phyloP scores from a whole-genome alignment of 257 asterid genomes.

The Paulownia fortunei region DNA sequence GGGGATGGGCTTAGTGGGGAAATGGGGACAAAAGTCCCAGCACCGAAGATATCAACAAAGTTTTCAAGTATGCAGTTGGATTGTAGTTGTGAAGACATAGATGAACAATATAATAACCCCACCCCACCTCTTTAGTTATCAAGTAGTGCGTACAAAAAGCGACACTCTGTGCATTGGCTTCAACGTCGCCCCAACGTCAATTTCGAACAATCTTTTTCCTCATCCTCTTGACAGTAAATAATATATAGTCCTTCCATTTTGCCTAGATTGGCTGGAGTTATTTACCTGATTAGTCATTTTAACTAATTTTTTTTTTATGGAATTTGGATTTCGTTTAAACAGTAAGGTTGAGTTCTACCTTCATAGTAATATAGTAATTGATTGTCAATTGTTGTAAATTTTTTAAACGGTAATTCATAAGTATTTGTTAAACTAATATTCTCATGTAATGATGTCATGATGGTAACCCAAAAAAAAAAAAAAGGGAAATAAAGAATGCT shows the following conservation, averaged over 20 bases:
- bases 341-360: no score
- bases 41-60: slow-evolving; percentile 44
- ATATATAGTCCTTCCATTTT: not conserved
- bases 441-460: no score
- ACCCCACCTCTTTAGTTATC: not conserved
- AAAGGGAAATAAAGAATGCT: no score
- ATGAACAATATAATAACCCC: slow-evolving; percentile 4
- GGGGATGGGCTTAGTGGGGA: slow-evolving; percentile 59
- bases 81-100: slow-evolving; percentile 36
- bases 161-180: slow-evolving; percentile 43
- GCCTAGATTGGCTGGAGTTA: slow-evolving; percentile 29
- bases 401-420: no score
- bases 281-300: slow-evolving; percentile 3
- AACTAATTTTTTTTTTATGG: no score
- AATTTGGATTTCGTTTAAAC: no score
- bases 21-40: slow-evolving; percentile 49
- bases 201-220: slow-evolving; percentile 33
- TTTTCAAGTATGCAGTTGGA: slow-evolving; percentile 36
- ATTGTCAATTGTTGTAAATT: no score
- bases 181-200: slow-evolving; percentile 35
- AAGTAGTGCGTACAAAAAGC: slow-evolving; percentile 27
- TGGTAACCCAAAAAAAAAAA: no score
- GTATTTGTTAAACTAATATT: no score
- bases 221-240: not conserved
- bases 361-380: no score